A percentile compares a stretch with the other conserved stretches of the same genome.
phyloP scores from a whole-genome alignment of 192 early-diverging fungal genomes.

The Backusella tuberculispora region DNA sequence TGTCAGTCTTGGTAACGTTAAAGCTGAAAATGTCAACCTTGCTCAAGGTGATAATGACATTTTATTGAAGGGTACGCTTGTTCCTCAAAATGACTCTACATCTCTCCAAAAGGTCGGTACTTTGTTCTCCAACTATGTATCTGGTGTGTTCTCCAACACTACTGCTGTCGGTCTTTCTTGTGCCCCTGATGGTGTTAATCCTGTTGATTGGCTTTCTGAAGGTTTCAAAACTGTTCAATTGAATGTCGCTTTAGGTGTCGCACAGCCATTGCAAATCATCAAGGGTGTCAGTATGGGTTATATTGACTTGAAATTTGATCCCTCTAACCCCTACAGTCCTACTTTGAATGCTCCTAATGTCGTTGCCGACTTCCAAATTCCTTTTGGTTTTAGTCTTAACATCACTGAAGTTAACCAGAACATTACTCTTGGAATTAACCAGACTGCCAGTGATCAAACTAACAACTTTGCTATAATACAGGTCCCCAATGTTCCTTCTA shows the following conservation, averaged over 20 bases:
- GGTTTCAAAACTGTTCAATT: conserved; percentile 57
- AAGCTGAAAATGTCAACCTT: conserved; percentile 47
- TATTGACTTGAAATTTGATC: conserved; percentile 57
- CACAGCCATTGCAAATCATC: conserved; percentile 53
- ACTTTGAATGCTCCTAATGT: conserved; percentile 49
- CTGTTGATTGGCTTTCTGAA: conserved; percentile 51
- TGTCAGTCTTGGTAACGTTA: conserved; percentile 52
- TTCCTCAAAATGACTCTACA: conserved; percentile 50
- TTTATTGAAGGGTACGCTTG: conserved; percentile 55
- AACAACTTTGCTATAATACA: conserved; percentile 32
- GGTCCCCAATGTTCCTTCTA: conserved; percentile 37
- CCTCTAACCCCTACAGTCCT: conserved; percentile 53
- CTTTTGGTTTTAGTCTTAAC: conserved; percentile 64
- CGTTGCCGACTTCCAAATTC: conserved; percentile 56
- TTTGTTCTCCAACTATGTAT: conserved; percentile 59
- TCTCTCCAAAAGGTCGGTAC: conserved; percentile 50
- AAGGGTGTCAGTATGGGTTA: conserved; percentile 53
- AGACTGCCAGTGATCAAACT: conserved; percentile 34
- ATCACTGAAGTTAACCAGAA: conserved; percentile 58
- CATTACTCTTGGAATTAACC: conserved; percentile 46
- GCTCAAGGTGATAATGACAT: conserved; percentile 45
- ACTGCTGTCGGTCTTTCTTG: conserved; percentile 54
- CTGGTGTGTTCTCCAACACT: conserved; percentile 50
- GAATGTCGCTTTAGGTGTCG: conserved; percentile 52
- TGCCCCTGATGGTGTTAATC: conserved; percentile 52